These are phyloP conservation scores for Solanum clarkiae DNA, from an alignment of 257 asterid species.

Conservation along the genomic window DNA sequence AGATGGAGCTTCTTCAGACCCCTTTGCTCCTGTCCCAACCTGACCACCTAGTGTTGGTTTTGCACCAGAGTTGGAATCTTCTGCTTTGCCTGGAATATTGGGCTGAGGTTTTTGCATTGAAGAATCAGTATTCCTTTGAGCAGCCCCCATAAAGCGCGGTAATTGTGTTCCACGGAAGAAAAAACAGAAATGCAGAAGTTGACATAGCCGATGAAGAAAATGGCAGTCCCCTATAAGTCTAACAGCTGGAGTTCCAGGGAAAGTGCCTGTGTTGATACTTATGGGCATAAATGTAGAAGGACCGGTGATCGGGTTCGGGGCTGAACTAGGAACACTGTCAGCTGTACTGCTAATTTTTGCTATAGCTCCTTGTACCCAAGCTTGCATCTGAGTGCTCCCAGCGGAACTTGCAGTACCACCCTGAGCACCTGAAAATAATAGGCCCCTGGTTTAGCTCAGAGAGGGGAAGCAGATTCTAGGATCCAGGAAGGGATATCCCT, in stretches of 20 bases:
- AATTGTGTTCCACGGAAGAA: constrained; percentile 87
- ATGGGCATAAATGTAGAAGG: constrained; percentile 87
- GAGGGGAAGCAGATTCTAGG: not conserved
- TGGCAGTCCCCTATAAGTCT: constrained; percentile 98
- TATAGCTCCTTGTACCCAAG: constrained; percentile 99
- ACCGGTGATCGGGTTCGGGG: constrained; percentile 81
- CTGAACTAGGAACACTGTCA: constrained; percentile 73
- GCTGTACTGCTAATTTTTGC: constrained; percentile 86
- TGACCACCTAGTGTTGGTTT: constrained; percentile 53
- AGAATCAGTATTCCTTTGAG: constrained; percentile 73
- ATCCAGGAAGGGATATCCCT: not conserved
- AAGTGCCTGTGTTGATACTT: constrained; percentile 95
- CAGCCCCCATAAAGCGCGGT: constrained; percentile 58
- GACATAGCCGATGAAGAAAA: constrained; percentile 93
- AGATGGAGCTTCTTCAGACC: constrained; percentile 80
- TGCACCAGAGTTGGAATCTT: constrained; percentile 55
- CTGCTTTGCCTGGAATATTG: constrained; percentile 50
- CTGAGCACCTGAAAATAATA: constrained; percentile 36
- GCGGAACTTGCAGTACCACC: constrained; percentile 79
- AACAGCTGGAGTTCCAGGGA: constrained; percentile 99
- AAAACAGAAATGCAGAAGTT: constrained; percentile 87
- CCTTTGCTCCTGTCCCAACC: constrained; percentile 53
- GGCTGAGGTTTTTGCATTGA: constrained; percentile 60
- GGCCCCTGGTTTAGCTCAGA: constrained; percentile 1
- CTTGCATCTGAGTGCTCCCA: constrained; percentile 89